Conservation (phyloP, 2,329 filamentous ascomycete species). For the Ophiostoma sp. region DNA sequence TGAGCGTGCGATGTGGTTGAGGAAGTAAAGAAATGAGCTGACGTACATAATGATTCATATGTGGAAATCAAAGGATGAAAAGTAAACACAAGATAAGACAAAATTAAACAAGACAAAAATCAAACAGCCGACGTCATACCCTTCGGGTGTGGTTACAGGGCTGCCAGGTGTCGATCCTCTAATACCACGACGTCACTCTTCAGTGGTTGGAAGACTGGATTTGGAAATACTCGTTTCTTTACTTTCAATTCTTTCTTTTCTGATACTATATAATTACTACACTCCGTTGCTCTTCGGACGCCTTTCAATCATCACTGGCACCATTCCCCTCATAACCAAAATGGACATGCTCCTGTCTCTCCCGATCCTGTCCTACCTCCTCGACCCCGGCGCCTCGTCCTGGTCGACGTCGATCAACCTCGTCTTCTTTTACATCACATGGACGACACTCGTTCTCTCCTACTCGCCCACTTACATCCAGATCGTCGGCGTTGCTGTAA, state of each 20-base stretch:
- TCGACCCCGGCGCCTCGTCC: conserved; percentile 48
- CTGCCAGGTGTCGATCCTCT: neutral
- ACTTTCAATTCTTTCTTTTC: neutral
- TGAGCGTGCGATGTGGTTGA: too few species aligned
- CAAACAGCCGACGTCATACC: neutral
- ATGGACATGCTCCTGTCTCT: neutral
- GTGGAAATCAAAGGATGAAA: neutral
- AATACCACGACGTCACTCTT: neutral
- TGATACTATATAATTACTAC: too few species aligned
- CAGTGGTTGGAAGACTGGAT: neutral
- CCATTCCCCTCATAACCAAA: neutral
- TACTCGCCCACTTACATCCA: conserved; percentile 50
- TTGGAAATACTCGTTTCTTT: neutral
- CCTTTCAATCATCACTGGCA: too few species aligned
- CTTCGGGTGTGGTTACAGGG: neutral
- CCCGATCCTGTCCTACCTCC: neutral
- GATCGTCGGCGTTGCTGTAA: neutral
- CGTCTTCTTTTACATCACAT: conserved; percentile 85
- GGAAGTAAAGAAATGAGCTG: too few species aligned
- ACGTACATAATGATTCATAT: too few species aligned
- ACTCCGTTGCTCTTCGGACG: too few species aligned
- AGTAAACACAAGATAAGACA: neutral
- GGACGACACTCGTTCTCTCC: conserved; percentile 74
- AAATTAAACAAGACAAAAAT: neutral
- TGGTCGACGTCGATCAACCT: conserved; percentile 78